These are phyloP conservation scores for Parmelia sp. DNA, from an alignment of 495 filamentous ascomycete species.

Conservation along the genomic window DNA sequence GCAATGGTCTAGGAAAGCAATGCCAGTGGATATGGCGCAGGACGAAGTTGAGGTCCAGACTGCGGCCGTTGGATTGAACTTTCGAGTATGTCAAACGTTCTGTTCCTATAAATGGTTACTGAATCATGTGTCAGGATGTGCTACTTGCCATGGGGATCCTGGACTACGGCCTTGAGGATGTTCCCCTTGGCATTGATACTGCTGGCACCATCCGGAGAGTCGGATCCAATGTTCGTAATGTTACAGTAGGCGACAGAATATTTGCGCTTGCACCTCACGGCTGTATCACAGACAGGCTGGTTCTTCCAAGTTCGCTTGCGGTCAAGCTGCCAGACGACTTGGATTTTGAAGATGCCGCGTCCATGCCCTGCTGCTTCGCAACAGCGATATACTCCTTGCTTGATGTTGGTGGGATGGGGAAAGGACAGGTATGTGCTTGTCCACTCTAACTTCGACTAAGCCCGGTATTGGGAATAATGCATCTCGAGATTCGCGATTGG, in stretches of 20 bases:
- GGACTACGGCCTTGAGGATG: not conserved
- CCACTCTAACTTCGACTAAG: not conserved
- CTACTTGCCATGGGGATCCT: constrained; percentile 30
- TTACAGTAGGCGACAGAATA: constrained; percentile 38
- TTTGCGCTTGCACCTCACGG: constrained; percentile 13
- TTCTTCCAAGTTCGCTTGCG: not conserved
- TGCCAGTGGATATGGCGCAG: not conserved
- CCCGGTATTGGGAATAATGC: not conserved
- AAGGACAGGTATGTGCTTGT: not conserved
- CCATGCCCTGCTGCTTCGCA: constrained; percentile 25
- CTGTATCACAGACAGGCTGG: constrained; percentile 8
- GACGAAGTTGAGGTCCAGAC: not conserved
- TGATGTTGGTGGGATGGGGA: constrained; percentile 15
- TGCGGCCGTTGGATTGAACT: not conserved
- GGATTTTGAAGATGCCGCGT: constrained; percentile 32
- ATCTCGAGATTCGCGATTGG: no score
- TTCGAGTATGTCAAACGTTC: not conserved
- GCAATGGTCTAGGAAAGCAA: not conserved
- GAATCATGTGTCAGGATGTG: not conserved
- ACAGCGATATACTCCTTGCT: constrained; percentile 32
- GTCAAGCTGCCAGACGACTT: constrained; percentile 8
- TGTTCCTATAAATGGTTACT: not conserved
- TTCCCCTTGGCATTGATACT: constrained; percentile 46
- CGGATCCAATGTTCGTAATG: constrained; percentile 31
- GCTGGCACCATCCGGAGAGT: constrained; percentile 38